These are phyloP conservation scores for Piromyces sp. DNA, from an alignment of 192 early-diverging fungal genomes.

Conservation along the genomic window DNA sequence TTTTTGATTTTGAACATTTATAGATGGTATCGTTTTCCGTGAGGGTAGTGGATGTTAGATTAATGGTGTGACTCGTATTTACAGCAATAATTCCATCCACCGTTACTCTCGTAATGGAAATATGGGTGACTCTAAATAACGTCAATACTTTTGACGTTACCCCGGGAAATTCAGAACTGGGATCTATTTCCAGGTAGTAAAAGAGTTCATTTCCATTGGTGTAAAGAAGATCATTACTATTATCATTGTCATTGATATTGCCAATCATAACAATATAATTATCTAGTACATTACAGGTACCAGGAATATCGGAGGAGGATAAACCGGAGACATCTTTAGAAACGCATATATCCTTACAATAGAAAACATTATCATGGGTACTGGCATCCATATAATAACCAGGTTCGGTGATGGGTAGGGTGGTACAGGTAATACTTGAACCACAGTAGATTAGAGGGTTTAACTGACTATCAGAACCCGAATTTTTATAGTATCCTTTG, in stretches of 20 bases:
- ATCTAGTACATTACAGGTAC: not conserved
- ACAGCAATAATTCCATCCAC: not conserved
- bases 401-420: not conserved
- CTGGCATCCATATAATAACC: not conserved
- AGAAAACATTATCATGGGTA: not conserved
- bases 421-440: not conserved
- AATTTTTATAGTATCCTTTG: not conserved
- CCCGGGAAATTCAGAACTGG: not conserved
- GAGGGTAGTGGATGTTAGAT: not conserved
- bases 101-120: not conserved
- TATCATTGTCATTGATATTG: not conserved
- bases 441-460: not conserved
- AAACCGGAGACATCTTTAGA: accelerated
- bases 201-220: not conserved
- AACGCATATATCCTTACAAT: not conserved
- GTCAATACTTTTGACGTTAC: not conserved
- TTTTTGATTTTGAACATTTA: not conserved
- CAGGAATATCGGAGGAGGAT: not conserved
- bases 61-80: not conserved
- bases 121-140: not conserved
- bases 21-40: not conserved
- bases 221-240: not conserved
- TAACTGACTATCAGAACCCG: not conserved
- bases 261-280: not conserved
- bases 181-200: not conserved